Evolutionary conservation across 345 rosid species (phyloP).

Genomic region (Hibiscus trionum): DNA sequence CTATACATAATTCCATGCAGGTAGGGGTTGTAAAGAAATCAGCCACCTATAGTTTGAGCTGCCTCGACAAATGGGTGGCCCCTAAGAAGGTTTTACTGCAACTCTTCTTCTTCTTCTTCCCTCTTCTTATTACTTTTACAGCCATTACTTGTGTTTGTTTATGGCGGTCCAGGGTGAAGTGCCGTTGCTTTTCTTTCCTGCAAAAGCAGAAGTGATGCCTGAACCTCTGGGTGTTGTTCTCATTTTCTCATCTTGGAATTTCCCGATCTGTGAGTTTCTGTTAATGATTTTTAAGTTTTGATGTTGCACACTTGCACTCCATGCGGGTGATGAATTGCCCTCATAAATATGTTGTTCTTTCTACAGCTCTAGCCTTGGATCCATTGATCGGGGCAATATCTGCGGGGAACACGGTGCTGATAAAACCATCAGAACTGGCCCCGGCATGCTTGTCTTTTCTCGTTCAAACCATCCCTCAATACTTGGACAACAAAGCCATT

Average conservation of each 20-base stretch:
- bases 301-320: neutral
- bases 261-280: conserved; percentile 65
- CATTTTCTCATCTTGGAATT: conserved; percentile 72
- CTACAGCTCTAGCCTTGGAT: conserved; percentile 62
- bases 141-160: neutral
- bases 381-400: conserved; percentile 85
- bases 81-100: conserved; percentile 46
- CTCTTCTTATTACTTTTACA: neutral
- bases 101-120: neutral
- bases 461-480: conserved; percentile 38
- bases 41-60: conserved; percentile 37
- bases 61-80: conserved; percentile 64
- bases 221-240: conserved; percentile 85
- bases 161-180: conserved; percentile 28
- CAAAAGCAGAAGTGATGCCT: conserved; percentile 48
- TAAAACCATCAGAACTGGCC: conserved; percentile 73
- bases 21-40: conserved; percentile 61
- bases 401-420: conserved; percentile 74
- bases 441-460: conserved; percentile 59
- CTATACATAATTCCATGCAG: conserved; percentile 12
- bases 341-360: neutral
- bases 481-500: conserved; percentile 63
- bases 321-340: neutral
- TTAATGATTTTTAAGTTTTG: neutral
- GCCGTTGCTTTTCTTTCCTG: conserved; percentile 58